Percentiles rank a stretch among this genome's conserved stretches.
These are phyloP conservation scores for Canna indica DNA, from an alignment of 176 grass and related monocot genomes.

Conservation along the genomic window DNA sequence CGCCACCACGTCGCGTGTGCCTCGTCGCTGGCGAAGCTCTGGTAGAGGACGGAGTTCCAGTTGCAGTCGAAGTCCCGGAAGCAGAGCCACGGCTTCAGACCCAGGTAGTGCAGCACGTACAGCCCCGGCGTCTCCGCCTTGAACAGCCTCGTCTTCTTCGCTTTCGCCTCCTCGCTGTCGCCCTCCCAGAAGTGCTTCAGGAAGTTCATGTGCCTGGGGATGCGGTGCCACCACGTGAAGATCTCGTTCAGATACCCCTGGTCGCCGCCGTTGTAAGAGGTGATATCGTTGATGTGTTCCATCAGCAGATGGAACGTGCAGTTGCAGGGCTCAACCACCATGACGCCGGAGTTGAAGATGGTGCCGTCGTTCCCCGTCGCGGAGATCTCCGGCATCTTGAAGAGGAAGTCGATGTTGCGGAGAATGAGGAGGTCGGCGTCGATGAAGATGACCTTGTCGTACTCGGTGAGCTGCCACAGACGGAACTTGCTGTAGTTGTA, in stretches of 20 bases:
- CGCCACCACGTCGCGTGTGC: constrained; percentile 72
- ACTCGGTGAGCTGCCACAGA: constrained; percentile 92
- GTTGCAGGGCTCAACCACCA: constrained; percentile 85
- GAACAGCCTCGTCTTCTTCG: constrained; percentile 67
- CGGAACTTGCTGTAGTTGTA: constrained; percentile 99
- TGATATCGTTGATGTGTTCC: constrained; percentile 90
- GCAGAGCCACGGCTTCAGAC: constrained; percentile 75
- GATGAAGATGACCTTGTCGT: constrained; percentile 97
- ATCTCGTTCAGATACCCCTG: constrained; percentile 95
- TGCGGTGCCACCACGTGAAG: constrained; percentile 94
- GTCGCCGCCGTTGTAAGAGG: constrained; percentile 81
- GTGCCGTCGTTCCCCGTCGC: constrained; percentile 88
- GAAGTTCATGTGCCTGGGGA: constrained; percentile 88
- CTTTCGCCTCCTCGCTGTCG: constrained; percentile 63
- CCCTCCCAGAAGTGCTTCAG: constrained; percentile 99
- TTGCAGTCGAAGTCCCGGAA: constrained; percentile 93
- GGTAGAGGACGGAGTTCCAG: constrained; percentile 64
- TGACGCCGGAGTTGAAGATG: constrained; percentile 92
- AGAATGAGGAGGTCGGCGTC: constrained; percentile 88
- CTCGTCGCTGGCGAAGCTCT: constrained; percentile 72
- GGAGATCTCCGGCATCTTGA: constrained; percentile 81
- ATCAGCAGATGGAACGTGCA: constrained; percentile 88
- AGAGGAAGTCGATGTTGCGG: constrained; percentile 81
- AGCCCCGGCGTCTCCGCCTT: constrained; percentile 56
- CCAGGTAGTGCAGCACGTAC: constrained; percentile 78